Evolutionary conservation across 345 rosid species (phyloP), one percentile per base, ranked within the genome.

Genomic region (Sonneratia alba): DNA sequence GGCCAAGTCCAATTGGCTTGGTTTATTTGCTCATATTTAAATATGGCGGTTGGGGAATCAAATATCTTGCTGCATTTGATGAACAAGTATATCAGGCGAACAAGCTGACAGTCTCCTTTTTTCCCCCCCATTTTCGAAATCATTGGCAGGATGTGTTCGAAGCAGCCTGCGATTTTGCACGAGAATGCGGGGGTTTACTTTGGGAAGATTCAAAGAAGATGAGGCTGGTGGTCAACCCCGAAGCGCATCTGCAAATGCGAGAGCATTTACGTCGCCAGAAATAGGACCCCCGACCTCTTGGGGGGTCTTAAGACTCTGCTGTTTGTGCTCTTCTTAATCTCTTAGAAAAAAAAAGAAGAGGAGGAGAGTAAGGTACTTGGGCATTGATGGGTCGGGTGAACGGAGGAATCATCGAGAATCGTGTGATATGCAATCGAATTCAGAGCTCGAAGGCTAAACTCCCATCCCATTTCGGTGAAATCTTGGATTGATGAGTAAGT

Each of bases 141-240:
- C 32, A 27, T 62, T 62, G 37, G 66, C 66, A 95, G 97, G 97
- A 91, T 21, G 91, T 88, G 59, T 95, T 83, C 36, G 96, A 90
- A 77, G 85, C 87, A 61, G 98, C 97, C 40, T 89, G 91, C 45
- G 89, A 90, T 82, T 92, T 81, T 82, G 96, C 97, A 36, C 83
- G 96, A 37, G 84, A 89, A 67, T 78, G 88, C 70, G 74, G 82
- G 66, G 92, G 97, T 73, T 81, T 92, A 79, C 90, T 92, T 3
- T 95, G 97, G 99, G 99, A 92, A 79, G 97, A 95, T 79, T 79
- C 97, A 3, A 90, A 90, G 85, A 90, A 76, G 74, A 95, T 92
- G 97, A 86, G 89, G 13, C 77, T 95, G 72, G 82, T 82, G 21
- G 97, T 89, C 22, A 95, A 87, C 81, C 84, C 96, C 32, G 97